Base-by-base conservation (phyloP, 225 moss, liverwort and hornwort species). In the Physcomitrellopsis africana region DNA sequence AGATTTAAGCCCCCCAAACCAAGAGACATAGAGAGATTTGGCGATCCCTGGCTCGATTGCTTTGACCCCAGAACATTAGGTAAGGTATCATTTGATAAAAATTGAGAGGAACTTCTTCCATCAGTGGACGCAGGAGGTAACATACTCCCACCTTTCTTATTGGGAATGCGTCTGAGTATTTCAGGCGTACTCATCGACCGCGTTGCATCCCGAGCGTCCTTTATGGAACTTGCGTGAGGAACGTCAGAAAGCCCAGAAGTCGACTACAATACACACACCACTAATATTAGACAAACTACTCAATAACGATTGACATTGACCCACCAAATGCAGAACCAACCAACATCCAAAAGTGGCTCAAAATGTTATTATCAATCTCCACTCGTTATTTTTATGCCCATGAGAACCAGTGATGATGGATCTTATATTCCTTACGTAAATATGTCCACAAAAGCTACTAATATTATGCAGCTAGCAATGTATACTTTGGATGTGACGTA, bases 21-120 rank as follows among this genome's bases (percentile, higher is more conserved):
- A 73, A 85, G 62, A 10, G 88, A 85, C 81, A 88, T 88, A 46
- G 85, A 85, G 12, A 88, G 80, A 49, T 88, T 85, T 22, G 88
- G 85, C n/a, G 82, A 79, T 14, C 74, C 74, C 66, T 79, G 82
- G 77, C 82, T 84, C 48, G 73, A 73, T 60, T 70, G 82, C 59
- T n/a, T 42, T 11, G 1, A 10, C 16, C 57, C 65, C 53, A 75
- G 56, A 49, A 76, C 42, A 70, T 26, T 76, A 42, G 69, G 44
- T 48, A 62, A 52, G 11, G 42, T 6, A 45, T 81, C 80, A 26
- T 46, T 58, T 57, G 81, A 69, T 20, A 72, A 26, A 7, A 76
- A 77, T 16, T 84, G 65, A 14, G 63, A 26, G 19, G 72, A 52
- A 63, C 5, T 69, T 55, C 60, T 81, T 71, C 76, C 67, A 58